Base-by-base conservation (phyloP, 1,284 basidiomycete genomes). In the Cryptococcus deneoformans region DNA sequence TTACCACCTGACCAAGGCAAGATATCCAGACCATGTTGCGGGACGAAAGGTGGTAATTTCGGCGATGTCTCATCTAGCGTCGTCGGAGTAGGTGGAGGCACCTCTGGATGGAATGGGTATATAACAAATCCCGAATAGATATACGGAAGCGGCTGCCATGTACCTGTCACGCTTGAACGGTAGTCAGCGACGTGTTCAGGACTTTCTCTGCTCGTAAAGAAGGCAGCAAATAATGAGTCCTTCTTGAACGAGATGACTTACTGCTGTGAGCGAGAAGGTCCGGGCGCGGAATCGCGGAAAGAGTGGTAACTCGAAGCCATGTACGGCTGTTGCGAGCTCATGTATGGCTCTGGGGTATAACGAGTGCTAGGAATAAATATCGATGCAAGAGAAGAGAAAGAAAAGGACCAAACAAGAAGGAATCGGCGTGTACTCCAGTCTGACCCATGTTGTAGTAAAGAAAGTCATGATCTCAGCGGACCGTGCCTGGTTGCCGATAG, bases 61-160 rank as follows among this genome's bases (percentile, higher is more conserved):
- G 36, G 20, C 12, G 47, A 42, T 37, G 38, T 56, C 48, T 14
- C 42, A 14, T 47, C 53, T 16, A 68, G 53, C 5, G 61, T 54
- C 1, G 65, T 60, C 5, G 65, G 64, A 9, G 68, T 63, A 12
- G 62, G 47, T n/a, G 65, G 60, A 3, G 60, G 53, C 10, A 44
- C 20, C 46, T 58, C 57, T 12, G 73, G 73, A 29, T 65, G 66
- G 54, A 67, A 75, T 0, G 73, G 72, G 46, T 75, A 65, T n/a
- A 75, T 56, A 35, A 66, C 67, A 53, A 73, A 70, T 37, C 75
- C 75, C 16, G 71, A 71, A 56, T 71, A 64, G 45, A 77, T 77
- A 59, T 68, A 69, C 1, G 75, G 75, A 5, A 77, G 61, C 1
- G 73, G 75, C 43, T 70, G 69, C 75, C 75, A 77, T 40, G 59